Conservation (phyloP, 495 filamentous ascomycete genomes). For the Cercophora samala region DNA sequence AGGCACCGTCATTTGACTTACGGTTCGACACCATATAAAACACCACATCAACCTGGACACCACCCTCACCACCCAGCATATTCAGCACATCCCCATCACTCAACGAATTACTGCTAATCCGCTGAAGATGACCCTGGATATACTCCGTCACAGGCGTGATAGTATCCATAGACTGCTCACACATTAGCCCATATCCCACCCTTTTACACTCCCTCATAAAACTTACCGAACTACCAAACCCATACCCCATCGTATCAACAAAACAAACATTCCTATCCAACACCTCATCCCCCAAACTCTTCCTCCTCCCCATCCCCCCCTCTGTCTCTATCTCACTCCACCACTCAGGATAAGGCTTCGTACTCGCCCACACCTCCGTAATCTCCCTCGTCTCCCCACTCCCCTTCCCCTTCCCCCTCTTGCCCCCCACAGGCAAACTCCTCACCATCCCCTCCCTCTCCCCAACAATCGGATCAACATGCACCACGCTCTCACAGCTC, state of each 20-base stretch:
- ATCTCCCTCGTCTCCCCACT: conserved; percentile 48
- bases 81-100: conserved; percentile 73
- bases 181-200: conserved; percentile 12
- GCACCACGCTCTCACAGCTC: conserved; percentile 92
- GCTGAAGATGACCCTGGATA: conserved; percentile 68
- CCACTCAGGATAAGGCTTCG: conserved; percentile 88
- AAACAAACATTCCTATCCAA: conserved; percentile 94
- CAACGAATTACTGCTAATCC: conserved; percentile 57
- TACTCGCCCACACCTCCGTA: conserved; percentile 87
- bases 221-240: conserved; percentile 56
- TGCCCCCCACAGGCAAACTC: conserved; percentile 8
- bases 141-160: conserved; percentile 71
- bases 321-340: conserved; percentile 76
- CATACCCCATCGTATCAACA: conserved; percentile 83
- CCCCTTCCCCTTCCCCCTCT: not conserved
- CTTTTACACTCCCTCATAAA: not conserved
- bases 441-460: conserved; percentile 24
- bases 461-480: conserved; percentile 74
- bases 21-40: conserved; percentile 66
- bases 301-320: conserved; percentile 67
- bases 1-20: conserved; percentile 22
- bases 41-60: conserved; percentile 83
- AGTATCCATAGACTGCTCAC: conserved; percentile 53
- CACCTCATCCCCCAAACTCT: conserved; percentile 75
- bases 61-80: conserved; percentile 80